Conservation (phyloP, 1,139 yeast genomes). For the Debaryomycetaceae sp. region DNA sequence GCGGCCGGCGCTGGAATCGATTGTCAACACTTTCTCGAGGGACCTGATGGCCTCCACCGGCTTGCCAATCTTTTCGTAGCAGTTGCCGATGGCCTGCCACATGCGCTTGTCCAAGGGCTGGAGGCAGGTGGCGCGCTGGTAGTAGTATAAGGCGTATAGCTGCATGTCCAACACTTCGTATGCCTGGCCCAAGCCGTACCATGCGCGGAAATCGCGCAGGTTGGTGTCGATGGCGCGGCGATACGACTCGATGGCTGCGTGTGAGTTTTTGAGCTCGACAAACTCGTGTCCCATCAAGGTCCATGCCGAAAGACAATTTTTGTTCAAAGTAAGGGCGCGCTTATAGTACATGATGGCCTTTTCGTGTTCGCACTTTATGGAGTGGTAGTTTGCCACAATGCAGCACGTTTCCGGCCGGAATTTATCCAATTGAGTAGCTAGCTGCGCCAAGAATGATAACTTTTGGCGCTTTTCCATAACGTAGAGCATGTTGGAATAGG, state of each 20-base stretch:
- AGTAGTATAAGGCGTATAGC: conserved; percentile 81
- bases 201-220: conserved; percentile 85
- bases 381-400: conserved; percentile 86
- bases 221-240: conserved; percentile 88
- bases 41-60: conserved; percentile 53
- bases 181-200: conserved; percentile 98
- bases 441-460: conserved; percentile 77
- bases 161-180: conserved; percentile 96
- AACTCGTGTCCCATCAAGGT: conserved; percentile 98
- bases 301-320: conserved; percentile 87
- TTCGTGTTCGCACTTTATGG: conserved; percentile 87
- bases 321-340: conserved; percentile 74
- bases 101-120: conserved; percentile 86
- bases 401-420: conserved; percentile 94
- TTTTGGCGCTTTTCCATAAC: conserved; percentile 88
- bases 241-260: conserved; percentile 95
- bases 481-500: conserved; percentile 84
- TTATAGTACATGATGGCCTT: conserved; percentile 89
- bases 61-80: conserved; percentile 74
- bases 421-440: conserved; percentile 72
- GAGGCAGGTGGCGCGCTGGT: conserved; percentile 80
- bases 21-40: conserved; percentile 45
- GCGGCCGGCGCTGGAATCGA: conserved; percentile 23
- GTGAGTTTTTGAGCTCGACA: conserved; percentile 89
- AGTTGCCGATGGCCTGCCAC: conserved; percentile 95